Percentiles rank a stretch among this genome's conserved stretches.
Conservation (phyloP, 768 basidiomycete species). For the Pulveroboletus sp. region DNA sequence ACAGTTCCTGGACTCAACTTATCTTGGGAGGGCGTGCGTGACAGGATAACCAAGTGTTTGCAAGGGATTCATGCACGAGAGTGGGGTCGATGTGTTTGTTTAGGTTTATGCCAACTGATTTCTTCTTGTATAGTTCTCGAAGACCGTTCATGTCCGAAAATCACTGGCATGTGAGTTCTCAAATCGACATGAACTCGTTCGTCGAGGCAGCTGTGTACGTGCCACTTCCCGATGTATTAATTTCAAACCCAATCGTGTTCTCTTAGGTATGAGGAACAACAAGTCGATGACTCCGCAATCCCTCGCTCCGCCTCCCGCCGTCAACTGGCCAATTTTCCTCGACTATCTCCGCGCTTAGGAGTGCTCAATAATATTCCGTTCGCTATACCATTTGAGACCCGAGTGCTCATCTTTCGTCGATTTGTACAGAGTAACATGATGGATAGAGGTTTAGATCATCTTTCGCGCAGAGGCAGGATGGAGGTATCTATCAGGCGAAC, state of each 20-base stretch:
- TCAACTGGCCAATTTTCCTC: slow-evolving; percentile 62
- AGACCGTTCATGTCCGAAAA: slow-evolving; percentile 75
- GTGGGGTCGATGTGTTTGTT: slow-evolving; percentile 42
- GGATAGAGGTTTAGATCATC: slow-evolving; percentile 14
- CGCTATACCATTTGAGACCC: slow-evolving; percentile 85
- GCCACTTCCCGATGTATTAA: background rate
- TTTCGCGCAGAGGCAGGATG: slow-evolving; percentile 16
- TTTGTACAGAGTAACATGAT: slow-evolving; percentile 68
- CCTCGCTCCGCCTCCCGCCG: slow-evolving; percentile 51
- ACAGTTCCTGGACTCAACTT: slow-evolving; percentile 38
- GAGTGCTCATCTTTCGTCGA: slow-evolving; percentile 85
- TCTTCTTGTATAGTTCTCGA: slow-evolving; percentile 55
- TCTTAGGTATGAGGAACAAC: slow-evolving; percentile 60
- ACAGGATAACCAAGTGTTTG: slow-evolving; percentile 72
- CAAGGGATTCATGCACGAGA: slow-evolving; percentile 84
- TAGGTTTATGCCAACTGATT: background rate
- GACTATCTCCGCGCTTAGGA: slow-evolving; percentile 64
- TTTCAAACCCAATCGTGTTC: background rate
- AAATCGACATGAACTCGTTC: slow-evolving; percentile 64
- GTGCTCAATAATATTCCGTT: slow-evolving; percentile 95
- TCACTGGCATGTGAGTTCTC: slow-evolving; percentile 74
- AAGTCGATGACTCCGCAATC: slow-evolving; percentile 31
- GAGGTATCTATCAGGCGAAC: slow-evolving; percentile 48
- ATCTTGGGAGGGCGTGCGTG: slow-evolving; percentile 65
- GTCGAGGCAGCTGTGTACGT: slow-evolving; percentile 81